Base-by-base conservation (phyloP, 2,329 filamentous ascomycete genomes). In the Arachnopeziza araneosa region DNA sequence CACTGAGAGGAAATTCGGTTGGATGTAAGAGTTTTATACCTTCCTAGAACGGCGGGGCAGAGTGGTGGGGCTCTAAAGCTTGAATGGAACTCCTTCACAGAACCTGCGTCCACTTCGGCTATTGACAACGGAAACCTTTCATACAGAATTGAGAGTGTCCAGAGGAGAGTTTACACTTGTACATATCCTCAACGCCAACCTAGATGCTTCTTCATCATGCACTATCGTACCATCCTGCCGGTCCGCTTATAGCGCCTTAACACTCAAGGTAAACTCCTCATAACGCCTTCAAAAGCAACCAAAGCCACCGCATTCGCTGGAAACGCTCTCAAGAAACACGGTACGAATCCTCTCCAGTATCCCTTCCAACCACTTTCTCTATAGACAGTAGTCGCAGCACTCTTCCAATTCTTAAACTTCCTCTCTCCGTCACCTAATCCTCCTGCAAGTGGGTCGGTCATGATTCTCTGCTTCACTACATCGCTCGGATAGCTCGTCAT, bases 271-370 rank as follows among this genome's bases (percentile, higher is more conserved):
- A 88, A 74, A 14, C 77, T 71, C 66, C 91, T 84, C 90, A 96
- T 93, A 57, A 95, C 89, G 2, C 88, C 90, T 75, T 99, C 95
- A 79, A 98, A 98, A 26, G 90, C 93, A 57, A 97, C 86, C 71
- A 98, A 76, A 1, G 95, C 93, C 84, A 95, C 89, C 0, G 93
- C 95, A 78, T 98, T 98, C 24, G 95, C 93, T 17, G 95, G 95
- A 74, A 98, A 98, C 2, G 95, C 95, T 66, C 95, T 80, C 72
- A 98, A 73, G 73, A 98, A 96, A 73, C 93, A 98, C 1, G 95
- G 95, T 70, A 96, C 70, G 70, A 99, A 99, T 0, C 95, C 95
- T 67, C 95, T 83, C 88, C 92, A 98, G 74, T 92, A 98, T 0
- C 92, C 95, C 72, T 76, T 88, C 76, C 77, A 85, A 1, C 95